Base-by-base conservation (phyloP, 176 grass and related monocot species). In the Alloteropsis semialata region DNA sequence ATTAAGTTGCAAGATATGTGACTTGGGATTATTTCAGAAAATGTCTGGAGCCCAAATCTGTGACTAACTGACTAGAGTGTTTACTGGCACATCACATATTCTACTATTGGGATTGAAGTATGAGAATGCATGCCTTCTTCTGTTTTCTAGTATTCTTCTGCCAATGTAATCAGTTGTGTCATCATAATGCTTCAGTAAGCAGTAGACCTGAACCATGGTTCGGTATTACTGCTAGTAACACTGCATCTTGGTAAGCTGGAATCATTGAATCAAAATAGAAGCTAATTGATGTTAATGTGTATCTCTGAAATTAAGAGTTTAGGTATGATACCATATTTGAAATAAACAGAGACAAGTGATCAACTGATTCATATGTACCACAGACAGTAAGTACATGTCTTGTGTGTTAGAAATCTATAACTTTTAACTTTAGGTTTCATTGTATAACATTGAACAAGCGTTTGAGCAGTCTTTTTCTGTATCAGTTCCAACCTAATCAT, bases 141-240 rank as follows among this genome's bases (percentile, higher is more conserved):
- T 42, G 4, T 84, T 75, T 38, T 25, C 44, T 75, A 13, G 55
- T 64, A 84, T n/a, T 74, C 12, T 38, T 66, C 30, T 78, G 39
- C 39, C 27, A 45, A 22, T 32, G 41, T 10, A 64, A 30, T 64
- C 21, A 8, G 24, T 76, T 32, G 17, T 38, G 72, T 56, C 8
- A 17, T 84, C 37, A 28, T 32, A 50, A 33, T 84, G 19, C 48
- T 76, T 84, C 27, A 50, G n/a, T 28, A 56, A 57, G 30, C 51
- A 54, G 46, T 76, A 29, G 25, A 58, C 17, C 49, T 44, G 36
- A 44, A 43, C 34, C 48, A 55, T 76, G 72, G 5, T 74, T 74
- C 17, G 30, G 0, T 65, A 19, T 51, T 50, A 62, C 17, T 74
- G 29, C 46, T 51, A 38, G 6, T 65, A 39, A 65, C 57, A 65